Base-by-base conservation (phyloP, 768 basidiomycete species). In the Mycena albidolilacea region DNA sequence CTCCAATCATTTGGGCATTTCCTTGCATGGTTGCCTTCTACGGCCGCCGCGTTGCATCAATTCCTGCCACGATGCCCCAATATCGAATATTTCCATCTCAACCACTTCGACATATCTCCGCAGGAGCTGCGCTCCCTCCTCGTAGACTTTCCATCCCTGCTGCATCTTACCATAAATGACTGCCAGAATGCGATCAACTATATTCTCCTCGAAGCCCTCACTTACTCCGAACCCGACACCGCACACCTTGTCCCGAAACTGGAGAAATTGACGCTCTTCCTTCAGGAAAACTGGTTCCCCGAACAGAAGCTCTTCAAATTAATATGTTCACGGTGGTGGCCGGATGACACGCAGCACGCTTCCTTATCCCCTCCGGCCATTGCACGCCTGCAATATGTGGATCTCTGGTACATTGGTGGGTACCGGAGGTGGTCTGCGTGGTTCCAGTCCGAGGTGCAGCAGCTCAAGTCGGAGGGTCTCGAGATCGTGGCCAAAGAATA, bases 101-200 rank as follows among this genome's bases (percentile, higher is more conserved):
- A 48, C 46, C 10, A 48, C 46, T 48, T 48, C 46, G 46, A 48
- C 46, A 48, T 48, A 48, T 48, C 46, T 17, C 46, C 46, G 46
- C 46, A 48, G 46, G 46, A 48, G 46, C 46, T 48, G 46, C 46
- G 46, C 46, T 48, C 46, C 46, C 46, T 48, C 46, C 46, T 48
- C 15, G 46, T 48, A 48, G 46, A 48, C 46, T 14, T 48, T 48
- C 46, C 46, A 48, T 48, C 46, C 46, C 46, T 48, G 46, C 46
- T 48, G 46, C 46, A 48, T 48, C 46, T 48, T 48, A 48, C 46
- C 46, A 48, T 48, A 48, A 48, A 48, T 48, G 46, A 48, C 46
- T 48, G 46, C 46, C 46, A 48, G 46, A 48, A 48, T 48, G 46
- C 46, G 46, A 48, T 48, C 46, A 17, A 48, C 46, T 12, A 48